Base-by-base conservation (phyloP, 2,329 filamentous ascomycete species). In the Colletotrichum sublineola region DNA sequence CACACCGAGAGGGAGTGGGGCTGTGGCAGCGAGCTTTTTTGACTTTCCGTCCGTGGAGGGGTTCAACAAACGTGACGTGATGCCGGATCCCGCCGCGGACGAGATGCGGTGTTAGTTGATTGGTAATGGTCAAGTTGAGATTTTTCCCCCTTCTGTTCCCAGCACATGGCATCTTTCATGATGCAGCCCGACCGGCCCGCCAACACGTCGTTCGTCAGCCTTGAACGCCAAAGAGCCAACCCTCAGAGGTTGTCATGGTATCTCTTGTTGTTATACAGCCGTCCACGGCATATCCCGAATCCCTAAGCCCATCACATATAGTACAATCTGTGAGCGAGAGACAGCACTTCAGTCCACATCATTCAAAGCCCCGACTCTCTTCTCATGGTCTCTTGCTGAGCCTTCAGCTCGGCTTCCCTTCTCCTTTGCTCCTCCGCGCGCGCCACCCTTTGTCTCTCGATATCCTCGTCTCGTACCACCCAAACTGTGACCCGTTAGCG, bases 401-500 rank as follows among this genome's bases (percentile, higher is more conserved):
- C 78, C 68, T 84, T 82, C 6, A 83, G 81, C 74, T 87, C 85
- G 29, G 82, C 79, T 42, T 82, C 81, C 42, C 80, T 79, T 65
- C 79, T 81, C 73, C 79, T 78, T 24, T 78, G 80, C 44, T 82
- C 82, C 5, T 78, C 76, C 7, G 81, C 74, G 4, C 79, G 79
- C 12, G 79, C 80, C 75, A 82, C 80, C 76, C 80, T 84, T 68
- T 80, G 83, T 63, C 78, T 80, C 75, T 84, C 82, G 66, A 85
- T 82, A 53, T 85, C 85, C 67, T 87, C 86, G 69, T 86, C 84
- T 60, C 87, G 83, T 5, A 88, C 86, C 50, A 84, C 77, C 86
- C 85, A 88, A 72, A 89, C 87, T 88, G 58, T 20, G 20, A 3
- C n/a, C 8, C 20, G 36, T 57, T 33, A 63, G 12, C 33, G 6